Percentiles rank a stretch among this genome's conserved stretches.
phyloP scores from a whole-genome alignment of 2,329 filamentous ascomycete species.

The Hymenoscyphus albidus region DNA sequence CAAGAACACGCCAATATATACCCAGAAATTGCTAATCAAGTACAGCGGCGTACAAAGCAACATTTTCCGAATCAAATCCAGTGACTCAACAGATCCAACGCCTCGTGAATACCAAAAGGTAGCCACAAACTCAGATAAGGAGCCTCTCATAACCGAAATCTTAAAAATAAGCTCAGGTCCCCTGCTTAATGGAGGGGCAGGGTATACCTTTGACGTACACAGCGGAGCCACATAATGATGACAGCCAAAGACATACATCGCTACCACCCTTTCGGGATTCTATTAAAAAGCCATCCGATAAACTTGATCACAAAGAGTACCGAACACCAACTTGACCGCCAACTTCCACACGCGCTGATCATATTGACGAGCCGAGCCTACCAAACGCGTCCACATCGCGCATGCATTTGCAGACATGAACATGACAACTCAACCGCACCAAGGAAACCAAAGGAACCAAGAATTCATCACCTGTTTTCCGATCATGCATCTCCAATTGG shows the following conservation, averaged over 20 bases:
- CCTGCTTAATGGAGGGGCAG: not conserved
- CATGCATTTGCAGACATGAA: not conserved
- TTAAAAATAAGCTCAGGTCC: not conserved
- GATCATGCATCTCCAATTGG: not conserved
- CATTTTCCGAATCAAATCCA: not conserved
- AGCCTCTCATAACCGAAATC: constrained; percentile 4
- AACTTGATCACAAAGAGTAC: not conserved
- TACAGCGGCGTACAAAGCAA: constrained; percentile 1
- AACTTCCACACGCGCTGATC: not conserved
- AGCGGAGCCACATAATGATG: not conserved
- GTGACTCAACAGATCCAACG: not conserved
- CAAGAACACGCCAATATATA: not conserved
- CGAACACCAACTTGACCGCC: not conserved
- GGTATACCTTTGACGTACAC: not conserved
- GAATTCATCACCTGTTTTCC: not conserved
- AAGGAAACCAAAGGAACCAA: not conserved
- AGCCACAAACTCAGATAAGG: constrained; percentile 2
- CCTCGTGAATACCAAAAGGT: not conserved
- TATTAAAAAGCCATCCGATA: not conserved
- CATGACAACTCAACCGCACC: not conserved
- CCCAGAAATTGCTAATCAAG: not conserved
- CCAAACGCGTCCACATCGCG: not conserved
- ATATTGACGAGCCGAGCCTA: not conserved
- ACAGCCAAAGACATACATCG: not conserved
- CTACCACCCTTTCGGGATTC: not conserved